Conservation (phyloP, 2,329 filamentous ascomycete genomes). For the Ophiostoma novo-ulmi region DNA sequence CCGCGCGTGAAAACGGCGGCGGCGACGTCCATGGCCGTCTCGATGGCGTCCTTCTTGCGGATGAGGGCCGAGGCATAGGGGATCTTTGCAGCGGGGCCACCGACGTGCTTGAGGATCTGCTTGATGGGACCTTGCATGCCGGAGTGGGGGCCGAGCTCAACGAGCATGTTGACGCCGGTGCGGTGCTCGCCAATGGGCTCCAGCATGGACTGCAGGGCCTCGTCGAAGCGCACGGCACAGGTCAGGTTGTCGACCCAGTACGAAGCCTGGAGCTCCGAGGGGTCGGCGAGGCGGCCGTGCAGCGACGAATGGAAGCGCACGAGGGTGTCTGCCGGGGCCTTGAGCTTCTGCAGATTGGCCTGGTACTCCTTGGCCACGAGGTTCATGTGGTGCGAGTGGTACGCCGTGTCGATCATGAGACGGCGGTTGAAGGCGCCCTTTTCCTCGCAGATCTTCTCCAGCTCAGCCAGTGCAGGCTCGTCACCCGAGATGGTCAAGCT, state of each 20-base stretch:
- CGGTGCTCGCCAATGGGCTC: constrained; percentile 13
- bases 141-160: constrained; percentile 33
- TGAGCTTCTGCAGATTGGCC: constrained; percentile 31
- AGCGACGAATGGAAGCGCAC: constrained; percentile 41
- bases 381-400: constrained; percentile 48
- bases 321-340: constrained; percentile 28
- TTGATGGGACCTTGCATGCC: constrained; percentile 28
- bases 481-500: constrained; percentile 39
- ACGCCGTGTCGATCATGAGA: constrained; percentile 43
- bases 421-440: constrained; percentile 34
- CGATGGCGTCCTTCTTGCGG: constrained; percentile 23
- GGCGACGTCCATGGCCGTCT: constrained; percentile 21
- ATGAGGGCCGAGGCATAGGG: constrained; percentile 17
- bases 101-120: constrained; percentile 28
- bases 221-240: constrained; percentile 32
- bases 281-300: constrained; percentile 28
- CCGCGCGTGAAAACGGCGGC: constrained; percentile 20
- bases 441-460: constrained; percentile 27
- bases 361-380: constrained; percentile 35
- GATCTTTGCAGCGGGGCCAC: constrained; percentile 20
- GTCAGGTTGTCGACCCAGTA: constrained; percentile 36
- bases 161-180: constrained; percentile 24
- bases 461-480: constrained; percentile 30
- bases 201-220: constrained; percentile 24
- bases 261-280: constrained; percentile 23